Percentiles rank a stretch among this genome's conserved stretches.
Evolutionary conservation across 306 rosid genomes (phyloP).

Genomic region (Benincasa hispida): DNA sequence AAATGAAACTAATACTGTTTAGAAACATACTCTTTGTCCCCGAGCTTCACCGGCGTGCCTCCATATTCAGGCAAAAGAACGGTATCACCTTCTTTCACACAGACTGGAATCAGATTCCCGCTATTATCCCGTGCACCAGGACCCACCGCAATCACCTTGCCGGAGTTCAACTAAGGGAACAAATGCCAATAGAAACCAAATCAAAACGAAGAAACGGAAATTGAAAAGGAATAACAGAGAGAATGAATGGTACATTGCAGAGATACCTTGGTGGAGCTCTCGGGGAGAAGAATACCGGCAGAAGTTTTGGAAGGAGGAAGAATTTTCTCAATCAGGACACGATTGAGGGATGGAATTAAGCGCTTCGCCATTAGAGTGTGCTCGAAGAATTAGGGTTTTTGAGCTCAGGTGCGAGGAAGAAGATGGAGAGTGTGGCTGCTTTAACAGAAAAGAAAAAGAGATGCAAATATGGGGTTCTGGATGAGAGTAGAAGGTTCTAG

Average conservation of each 20-base stretch:
- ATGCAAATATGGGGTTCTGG: conserved; percentile 14
- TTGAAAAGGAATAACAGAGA: background rate
- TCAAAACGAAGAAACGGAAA: background rate
- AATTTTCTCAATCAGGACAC: conserved; percentile 71
- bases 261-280: conserved; percentile 60
- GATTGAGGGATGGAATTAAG: conserved; percentile 62
- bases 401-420: too few relatives aligned
- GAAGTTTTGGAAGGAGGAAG: conserved; percentile 69
- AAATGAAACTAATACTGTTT: background rate
- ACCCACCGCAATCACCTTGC: conserved; percentile 78
- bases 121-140: conserved; percentile 58
- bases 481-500: conserved; percentile 50
- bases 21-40: conserved; percentile 67
- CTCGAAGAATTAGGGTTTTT: too few relatives aligned
- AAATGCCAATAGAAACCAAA: background rate
- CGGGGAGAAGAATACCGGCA: conserved; percentile 79
- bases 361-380: conserved; percentile 47
- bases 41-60: conserved; percentile 74
- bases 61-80: conserved; percentile 91
- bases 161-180: conserved; percentile 55
- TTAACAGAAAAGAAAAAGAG: background rate
- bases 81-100: conserved; percentile 66
- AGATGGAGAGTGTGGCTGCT: background rate
- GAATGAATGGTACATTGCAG: background rate
- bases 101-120: conserved; percentile 59